Evolutionary conservation across 768 basidiomycete genomes (phyloP), one percentile per base, ranked within the genome.

Genomic region (Pseudohyphozyma bogoriensis): DNA sequence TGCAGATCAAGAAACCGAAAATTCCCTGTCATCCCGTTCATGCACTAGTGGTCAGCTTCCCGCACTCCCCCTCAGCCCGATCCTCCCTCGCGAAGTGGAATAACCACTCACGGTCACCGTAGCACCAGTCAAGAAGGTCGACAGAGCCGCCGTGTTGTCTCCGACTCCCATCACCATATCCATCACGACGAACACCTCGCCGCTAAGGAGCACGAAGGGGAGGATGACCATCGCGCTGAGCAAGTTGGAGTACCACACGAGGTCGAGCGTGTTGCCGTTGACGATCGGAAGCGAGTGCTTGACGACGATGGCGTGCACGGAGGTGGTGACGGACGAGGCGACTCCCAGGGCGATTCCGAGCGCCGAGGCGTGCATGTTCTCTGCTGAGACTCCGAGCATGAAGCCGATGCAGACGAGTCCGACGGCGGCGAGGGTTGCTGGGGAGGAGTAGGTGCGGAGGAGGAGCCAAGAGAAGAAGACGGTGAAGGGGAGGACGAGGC

Each of bases 161-260:
- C 66, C 71, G 10, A 53, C 76, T 32, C 77, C 78, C 57, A 79
- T 80, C 37, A 92, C 69, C 36, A 95, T 78, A 33, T 80, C 78
- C 35, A 78, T 51, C 0, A 91, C 79, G 1, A 76, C 82, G 0
- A 82, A 78, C 1, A 79, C 78, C 74, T 97, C 93, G 29, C 87
- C 92, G 6, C 79, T 81, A 20, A 95, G 66, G 24, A 89, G 59
- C 20, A 91, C 75, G 22, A 90, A 66, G 0, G 92, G 93, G 1
- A 82, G 68, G 44, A 97, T 77, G 29, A 86, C 75, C 22, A 85
- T 53, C 2, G 88, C 82, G 64, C 85, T 87, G 35, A 91, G 72
- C 35, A 89, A 73, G 74, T 97, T 97, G 42, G 85, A 86, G 76
- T 95, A 95, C 85, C 89, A 97, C 0, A 85, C 86, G 42, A 97